phyloP scores from a whole-genome alignment of 1,139 yeast species.

The Taphrina flavorubra region DNA sequence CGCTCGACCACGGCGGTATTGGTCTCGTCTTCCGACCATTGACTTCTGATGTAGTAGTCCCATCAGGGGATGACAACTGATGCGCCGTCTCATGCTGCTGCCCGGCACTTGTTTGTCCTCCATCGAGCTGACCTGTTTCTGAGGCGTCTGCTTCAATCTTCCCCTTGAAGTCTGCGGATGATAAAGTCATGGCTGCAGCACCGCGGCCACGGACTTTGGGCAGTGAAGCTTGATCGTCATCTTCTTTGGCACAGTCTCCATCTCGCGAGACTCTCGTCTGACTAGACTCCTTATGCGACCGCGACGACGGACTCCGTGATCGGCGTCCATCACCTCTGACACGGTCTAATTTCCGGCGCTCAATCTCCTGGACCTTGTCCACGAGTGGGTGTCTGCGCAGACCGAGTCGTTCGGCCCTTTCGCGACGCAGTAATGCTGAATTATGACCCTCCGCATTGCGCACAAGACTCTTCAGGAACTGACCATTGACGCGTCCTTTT shows the following conservation, averaged over 20 bases:
- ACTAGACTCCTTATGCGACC: not conserved
- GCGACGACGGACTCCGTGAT: slow-evolving; percentile 8
- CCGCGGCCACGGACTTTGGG: slow-evolving; percentile 1
- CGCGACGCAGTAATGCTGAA: slow-evolving; percentile 12
- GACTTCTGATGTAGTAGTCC: not conserved
- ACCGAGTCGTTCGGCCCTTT: slow-evolving; percentile 28
- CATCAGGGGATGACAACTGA: not conserved
- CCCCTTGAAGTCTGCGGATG: not conserved
- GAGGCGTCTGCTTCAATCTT: not conserved
- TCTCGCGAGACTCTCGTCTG: not conserved
- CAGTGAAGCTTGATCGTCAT: not conserved
- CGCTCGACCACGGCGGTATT: slow-evolving; percentile 3
- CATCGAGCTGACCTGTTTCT: not conserved
- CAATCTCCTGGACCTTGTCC: slow-evolving; percentile 21
- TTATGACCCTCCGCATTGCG: slow-evolving; percentile 30
- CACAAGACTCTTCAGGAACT: slow-evolving; percentile 24
- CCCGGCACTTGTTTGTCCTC: not conserved
- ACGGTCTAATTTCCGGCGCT: slow-evolving; percentile 9
- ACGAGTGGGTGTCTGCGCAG: slow-evolving; percentile 21
- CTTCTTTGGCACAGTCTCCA: not conserved
- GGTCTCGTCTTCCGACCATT: not conserved
- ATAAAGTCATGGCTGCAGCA: not conserved
- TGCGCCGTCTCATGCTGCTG: not conserved
- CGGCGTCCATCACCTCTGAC: slow-evolving; percentile 3
- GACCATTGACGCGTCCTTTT: slow-evolving; percentile 18